These are phyloP conservation scores for Eucalyptus viminalis DNA, from an alignment of 345 rosid species.

Conservation along the genomic window DNA sequence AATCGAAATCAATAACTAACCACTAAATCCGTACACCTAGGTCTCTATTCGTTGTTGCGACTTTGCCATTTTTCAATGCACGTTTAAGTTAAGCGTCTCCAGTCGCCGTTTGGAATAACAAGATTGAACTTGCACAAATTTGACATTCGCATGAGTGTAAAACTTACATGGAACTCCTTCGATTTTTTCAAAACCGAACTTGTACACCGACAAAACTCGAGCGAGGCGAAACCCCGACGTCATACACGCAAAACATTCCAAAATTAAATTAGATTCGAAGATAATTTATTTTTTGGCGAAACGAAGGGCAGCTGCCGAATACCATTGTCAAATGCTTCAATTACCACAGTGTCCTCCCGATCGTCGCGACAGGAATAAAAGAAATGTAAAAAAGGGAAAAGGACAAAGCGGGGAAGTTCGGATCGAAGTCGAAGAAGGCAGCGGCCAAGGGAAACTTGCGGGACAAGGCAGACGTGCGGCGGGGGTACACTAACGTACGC, in stretches of 20 bases:
- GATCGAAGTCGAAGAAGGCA: not conserved
- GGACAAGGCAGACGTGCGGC: not conserved
- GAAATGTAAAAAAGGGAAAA: not conserved
- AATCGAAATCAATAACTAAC: no score
- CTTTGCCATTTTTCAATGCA: no score
- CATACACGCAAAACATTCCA: no score
- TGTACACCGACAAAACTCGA: no score
- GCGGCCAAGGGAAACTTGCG: not conserved
- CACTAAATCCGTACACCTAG: not conserved
- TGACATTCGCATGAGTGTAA: fast-evolving
- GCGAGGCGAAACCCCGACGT: no score
- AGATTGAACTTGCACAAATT: fast-evolving
- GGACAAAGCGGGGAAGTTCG: not conserved
- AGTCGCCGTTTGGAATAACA: fast-evolving
- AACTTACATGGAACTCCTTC: not conserved
- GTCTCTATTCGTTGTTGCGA: fast-evolving
- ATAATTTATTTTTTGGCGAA: not conserved
- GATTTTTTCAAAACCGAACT: no score
- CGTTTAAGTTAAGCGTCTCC: fast-evolving
- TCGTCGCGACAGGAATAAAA: not conserved
- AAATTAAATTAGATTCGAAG: no score
- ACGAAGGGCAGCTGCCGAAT: not conserved
- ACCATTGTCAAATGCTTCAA: not conserved
- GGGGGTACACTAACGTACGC: not conserved
- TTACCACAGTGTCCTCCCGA: not conserved